phyloP scores from a whole-genome alignment of 441 rosid species.

The Syzygium syzygioides region DNA sequence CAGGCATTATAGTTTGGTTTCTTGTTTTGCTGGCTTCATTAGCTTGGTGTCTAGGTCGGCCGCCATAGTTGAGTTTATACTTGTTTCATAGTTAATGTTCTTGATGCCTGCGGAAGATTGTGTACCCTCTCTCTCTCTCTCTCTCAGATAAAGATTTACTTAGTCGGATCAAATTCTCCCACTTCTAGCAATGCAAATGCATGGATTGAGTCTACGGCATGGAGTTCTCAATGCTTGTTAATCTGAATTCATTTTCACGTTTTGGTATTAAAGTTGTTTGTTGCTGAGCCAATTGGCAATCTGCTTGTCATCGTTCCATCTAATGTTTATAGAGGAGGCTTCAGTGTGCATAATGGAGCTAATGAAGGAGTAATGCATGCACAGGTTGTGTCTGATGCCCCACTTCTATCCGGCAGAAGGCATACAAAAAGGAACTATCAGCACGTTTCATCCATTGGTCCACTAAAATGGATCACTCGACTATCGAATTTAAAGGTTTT shows the following conservation, averaged over 20 bases:
- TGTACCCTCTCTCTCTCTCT: not conserved
- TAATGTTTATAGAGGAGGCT: not conserved
- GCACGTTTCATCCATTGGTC: not conserved
- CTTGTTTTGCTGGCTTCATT: not conserved
- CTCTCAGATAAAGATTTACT: not conserved
- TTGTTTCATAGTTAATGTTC: not conserved
- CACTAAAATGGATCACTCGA: not conserved
- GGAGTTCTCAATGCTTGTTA: not conserved
- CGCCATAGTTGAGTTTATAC: not conserved
- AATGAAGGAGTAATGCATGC: not conserved
- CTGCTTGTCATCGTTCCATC: not conserved
- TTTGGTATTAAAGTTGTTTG: not conserved
- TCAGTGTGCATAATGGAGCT: not conserved
- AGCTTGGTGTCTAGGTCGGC: not conserved
- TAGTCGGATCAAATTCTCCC: not conserved
- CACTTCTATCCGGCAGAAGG: not conserved
- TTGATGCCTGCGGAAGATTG: not conserved
- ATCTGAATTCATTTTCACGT: not conserved
- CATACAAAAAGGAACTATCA: not conserved
- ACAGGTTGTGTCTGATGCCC: not conserved
- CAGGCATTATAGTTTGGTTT: not conserved
- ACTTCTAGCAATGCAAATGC: not conserved
- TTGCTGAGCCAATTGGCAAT: not conserved
- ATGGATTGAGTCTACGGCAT: not conserved
- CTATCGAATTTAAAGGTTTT: not conserved